Evolutionary conservation across 345 rosid genomes (phyloP).

Genomic region (Syzygium grande): DNA sequence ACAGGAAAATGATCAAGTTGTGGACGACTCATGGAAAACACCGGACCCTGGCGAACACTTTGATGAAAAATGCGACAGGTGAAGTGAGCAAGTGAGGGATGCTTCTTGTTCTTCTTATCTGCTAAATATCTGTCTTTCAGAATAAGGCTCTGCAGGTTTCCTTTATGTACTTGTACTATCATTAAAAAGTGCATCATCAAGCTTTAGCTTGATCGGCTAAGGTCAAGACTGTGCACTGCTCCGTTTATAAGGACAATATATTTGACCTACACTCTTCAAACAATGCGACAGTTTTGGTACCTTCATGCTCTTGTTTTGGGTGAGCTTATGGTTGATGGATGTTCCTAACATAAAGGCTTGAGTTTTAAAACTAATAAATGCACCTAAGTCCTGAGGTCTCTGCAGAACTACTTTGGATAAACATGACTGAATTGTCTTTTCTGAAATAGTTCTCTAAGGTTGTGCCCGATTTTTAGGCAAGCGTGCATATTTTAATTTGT

Average conservation of each 20-base stretch:
- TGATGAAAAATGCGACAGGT: conserved; percentile 74
- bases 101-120: conserved; percentile 11
- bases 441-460: not conserved
- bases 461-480: not conserved
- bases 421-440: not conserved
- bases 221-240: not conserved
- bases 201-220: not conserved
- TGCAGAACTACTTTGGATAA: not conserved
- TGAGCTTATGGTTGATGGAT: not conserved
- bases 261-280: not conserved
- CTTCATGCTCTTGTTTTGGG: not conserved
- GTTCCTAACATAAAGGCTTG: not conserved
- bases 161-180: not conserved
- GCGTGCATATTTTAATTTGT: not conserved
- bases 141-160: not conserved
- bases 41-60: conserved; percentile 16
- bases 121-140: not conserved
- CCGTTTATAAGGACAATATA: not conserved
- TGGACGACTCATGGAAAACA: conserved; percentile 18
- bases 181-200: not conserved
- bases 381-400: not conserved
- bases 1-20: conserved; percentile 51
- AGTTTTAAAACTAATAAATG: not conserved
- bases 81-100: conserved; percentile 27
- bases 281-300: not conserved